phyloP scores from a whole-genome alignment of 495 filamentous ascomycete species.

The Penicillium taxi region DNA sequence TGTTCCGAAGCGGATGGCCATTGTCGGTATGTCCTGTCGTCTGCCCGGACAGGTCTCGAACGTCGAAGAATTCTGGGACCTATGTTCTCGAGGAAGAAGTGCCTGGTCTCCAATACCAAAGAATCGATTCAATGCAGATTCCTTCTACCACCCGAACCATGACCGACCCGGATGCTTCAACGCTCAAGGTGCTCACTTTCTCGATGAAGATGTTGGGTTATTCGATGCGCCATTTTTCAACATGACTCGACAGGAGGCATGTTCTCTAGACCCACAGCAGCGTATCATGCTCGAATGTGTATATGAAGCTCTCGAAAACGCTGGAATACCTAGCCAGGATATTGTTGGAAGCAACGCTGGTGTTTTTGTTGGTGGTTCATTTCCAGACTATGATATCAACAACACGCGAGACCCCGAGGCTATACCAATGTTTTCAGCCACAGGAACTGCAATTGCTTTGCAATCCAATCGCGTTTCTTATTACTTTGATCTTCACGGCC shows the following conservation, averaged over 20 bases:
- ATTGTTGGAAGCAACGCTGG: slow-evolving; percentile 39
- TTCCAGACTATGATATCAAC: slow-evolving; percentile 37
- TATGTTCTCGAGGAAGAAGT: slow-evolving; percentile 27
- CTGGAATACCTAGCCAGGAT: slow-evolving; percentile 34
- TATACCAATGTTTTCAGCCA: slow-evolving; percentile 37
- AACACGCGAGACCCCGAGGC: slow-evolving; percentile 33
- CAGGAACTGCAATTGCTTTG: slow-evolving; percentile 39
- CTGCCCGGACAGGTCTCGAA: slow-evolving; percentile 45
- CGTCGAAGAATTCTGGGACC: slow-evolving; percentile 50
- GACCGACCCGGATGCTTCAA: slow-evolving; percentile 24
- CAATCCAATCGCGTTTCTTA: slow-evolving; percentile 40
- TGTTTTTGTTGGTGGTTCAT: slow-evolving; percentile 39
- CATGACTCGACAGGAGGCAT: slow-evolving; percentile 36
- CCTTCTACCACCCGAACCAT: slow-evolving; percentile 33
- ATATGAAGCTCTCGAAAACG: slow-evolving; percentile 42
- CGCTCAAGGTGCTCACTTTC: slow-evolving; percentile 24
- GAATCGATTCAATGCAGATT: slow-evolving; percentile 38
- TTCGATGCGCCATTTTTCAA: slow-evolving; percentile 54
- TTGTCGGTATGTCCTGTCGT: slow-evolving; percentile 43
- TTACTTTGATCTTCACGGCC: slow-evolving; percentile 35
- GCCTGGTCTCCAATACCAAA: slow-evolving; percentile 20
- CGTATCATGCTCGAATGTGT: slow-evolving; percentile 35
- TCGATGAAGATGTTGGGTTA: slow-evolving; percentile 42
- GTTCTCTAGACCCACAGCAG: slow-evolving; percentile 44
- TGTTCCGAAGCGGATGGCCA: slow-evolving; percentile 28